A percentile compares a stretch with the other conserved stretches of the same genome.
These are phyloP conservation scores for Claviceps citrina DNA, from an alignment of 2,329 filamentous ascomycete species.

Conservation along the genomic window DNA sequence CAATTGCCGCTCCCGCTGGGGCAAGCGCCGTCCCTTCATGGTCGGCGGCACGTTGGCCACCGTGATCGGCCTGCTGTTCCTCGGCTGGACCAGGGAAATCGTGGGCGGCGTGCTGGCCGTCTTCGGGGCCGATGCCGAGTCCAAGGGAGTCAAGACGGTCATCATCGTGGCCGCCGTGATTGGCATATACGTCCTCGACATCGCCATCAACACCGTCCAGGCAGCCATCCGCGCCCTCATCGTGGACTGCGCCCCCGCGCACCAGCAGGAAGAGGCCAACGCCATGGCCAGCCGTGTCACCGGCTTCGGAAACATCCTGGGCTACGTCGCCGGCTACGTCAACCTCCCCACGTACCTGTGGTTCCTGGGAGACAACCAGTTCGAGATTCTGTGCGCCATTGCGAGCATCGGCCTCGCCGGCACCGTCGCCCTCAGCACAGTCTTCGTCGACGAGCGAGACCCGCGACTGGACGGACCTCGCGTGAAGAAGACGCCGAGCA, in stretches of 20 bases:
- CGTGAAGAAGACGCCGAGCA: slow-evolving; percentile 42
- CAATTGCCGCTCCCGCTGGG: slow-evolving; percentile 58
- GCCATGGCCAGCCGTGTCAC: slow-evolving; percentile 82
- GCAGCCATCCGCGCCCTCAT: slow-evolving; percentile 85
- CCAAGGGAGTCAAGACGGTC: slow-evolving; percentile 44
- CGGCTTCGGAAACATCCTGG: slow-evolving; percentile 79
- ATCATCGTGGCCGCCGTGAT: slow-evolving; percentile 69
- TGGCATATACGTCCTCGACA: slow-evolving; percentile 81
- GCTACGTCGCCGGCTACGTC: slow-evolving; percentile 75
- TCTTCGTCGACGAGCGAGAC: slow-evolving; percentile 61
- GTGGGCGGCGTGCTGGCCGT: slow-evolving; percentile 51
- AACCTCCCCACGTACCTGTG: slow-evolving; percentile 60
- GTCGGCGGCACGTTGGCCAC: slow-evolving; percentile 53
- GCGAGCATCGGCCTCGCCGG: slow-evolving; percentile 56
- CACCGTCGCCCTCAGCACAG: slow-evolving; percentile 57
- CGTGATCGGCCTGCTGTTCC: slow-evolving; percentile 48
- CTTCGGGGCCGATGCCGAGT: slow-evolving; percentile 56
- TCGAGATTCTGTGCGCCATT: slow-evolving; percentile 80
- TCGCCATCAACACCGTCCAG: slow-evolving; percentile 94
- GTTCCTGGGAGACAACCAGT: slow-evolving; percentile 76
- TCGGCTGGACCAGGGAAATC: slow-evolving; percentile 61
- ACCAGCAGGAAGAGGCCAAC: slow-evolving; percentile 88
- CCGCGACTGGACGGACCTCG: slow-evolving; percentile 56
- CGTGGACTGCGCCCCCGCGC: slow-evolving; percentile 77
- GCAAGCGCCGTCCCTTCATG: slow-evolving; percentile 72